These are phyloP conservation scores for Torulaspora pretoriensis DNA, from an alignment of 1,139 yeast genomes.

Conservation along the genomic window DNA sequence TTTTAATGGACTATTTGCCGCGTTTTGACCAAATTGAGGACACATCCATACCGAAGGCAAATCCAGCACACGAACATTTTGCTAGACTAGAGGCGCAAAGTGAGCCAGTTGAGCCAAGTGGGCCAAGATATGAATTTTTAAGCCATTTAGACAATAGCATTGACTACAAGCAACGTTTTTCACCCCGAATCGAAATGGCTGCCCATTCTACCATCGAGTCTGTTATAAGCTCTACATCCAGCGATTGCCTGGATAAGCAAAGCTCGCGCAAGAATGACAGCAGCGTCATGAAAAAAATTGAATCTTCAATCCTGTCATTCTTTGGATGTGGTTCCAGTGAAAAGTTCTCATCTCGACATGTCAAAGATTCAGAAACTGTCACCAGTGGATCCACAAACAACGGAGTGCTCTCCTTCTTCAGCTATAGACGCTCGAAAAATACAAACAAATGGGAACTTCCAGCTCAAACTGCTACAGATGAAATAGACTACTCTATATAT, in stretches of 20 bases:
- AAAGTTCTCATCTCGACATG: background rate
- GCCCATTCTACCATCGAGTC: background rate
- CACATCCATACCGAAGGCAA: background rate
- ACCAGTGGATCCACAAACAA: background rate
- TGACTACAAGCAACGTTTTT: background rate
- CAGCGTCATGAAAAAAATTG: slow-evolving; percentile 10
- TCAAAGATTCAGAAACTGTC: background rate
- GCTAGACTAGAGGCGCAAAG: background rate
- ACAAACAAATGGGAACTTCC: background rate
- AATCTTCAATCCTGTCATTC: slow-evolving; percentile 11
- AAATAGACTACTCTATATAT: slow-evolving; percentile 10
- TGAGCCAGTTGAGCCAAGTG: no score
- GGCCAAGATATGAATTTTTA: no score
- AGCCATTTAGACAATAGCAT: background rate
- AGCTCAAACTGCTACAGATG: background rate
- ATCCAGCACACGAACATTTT: background rate
- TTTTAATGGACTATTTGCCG: background rate
- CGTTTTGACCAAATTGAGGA: background rate
- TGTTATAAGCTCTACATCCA: background rate
- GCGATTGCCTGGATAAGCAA: background rate
- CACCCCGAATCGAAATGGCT: background rate
- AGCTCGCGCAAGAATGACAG: slow-evolving; percentile 1
- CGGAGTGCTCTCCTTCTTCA: background rate
- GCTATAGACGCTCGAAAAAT: background rate
- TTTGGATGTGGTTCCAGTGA: slow-evolving; percentile 3